A percentile compares a stretch with the other conserved stretches of the same genome.
These are phyloP conservation scores for Huntiella savannae DNA, from an alignment of 2,329 filamentous ascomycete species.

Conservation along the genomic window DNA sequence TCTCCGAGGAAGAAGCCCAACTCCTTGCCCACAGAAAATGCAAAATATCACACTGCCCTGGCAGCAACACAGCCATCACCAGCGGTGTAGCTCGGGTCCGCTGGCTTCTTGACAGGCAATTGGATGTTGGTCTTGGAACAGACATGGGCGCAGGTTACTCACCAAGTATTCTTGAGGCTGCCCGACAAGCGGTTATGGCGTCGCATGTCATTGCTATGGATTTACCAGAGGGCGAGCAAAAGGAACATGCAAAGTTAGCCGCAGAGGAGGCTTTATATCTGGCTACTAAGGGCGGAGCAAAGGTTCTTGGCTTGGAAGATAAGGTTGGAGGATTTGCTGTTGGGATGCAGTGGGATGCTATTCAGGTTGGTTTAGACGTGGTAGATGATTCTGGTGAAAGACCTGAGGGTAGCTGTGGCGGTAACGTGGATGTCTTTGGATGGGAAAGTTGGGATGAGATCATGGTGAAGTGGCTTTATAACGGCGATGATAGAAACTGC, in stretches of 20 bases:
- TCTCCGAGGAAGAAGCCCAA: slow-evolving; percentile 44
- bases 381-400: slow-evolving; percentile 25
- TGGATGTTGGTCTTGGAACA: slow-evolving; percentile 72
- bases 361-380: slow-evolving; percentile 49
- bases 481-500: slow-evolving; percentile 83
- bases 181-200: slow-evolving; percentile 60
- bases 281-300: slow-evolving; percentile 72
- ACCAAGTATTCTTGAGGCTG: slow-evolving; percentile 64
- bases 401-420: slow-evolving; percentile 21
- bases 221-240: slow-evolving; percentile 17
- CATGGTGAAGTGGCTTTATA: slow-evolving; percentile 87
- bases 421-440: slow-evolving; percentile 74
- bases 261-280: slow-evolving; percentile 76
- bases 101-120: slow-evolving; percentile 50
- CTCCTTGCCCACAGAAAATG: slow-evolving; percentile 41
- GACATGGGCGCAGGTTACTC: slow-evolving; percentile 82
- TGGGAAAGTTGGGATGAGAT: slow-evolving; percentile 77
- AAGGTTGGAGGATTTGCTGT: slow-evolving; percentile 65
- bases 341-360: slow-evolving; percentile 81
- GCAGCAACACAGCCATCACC: slow-evolving; percentile 65
- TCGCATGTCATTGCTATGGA: slow-evolving; percentile 51
- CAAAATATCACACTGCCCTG: slow-evolving; percentile 72
- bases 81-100: slow-evolving; percentile 63
- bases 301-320: slow-evolving; percentile 53
- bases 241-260: slow-evolving; percentile 45